Evolutionary conservation across 2,329 filamentous ascomycete genomes (phyloP).

Genomic region (Ceratocystis lukuohia): DNA sequence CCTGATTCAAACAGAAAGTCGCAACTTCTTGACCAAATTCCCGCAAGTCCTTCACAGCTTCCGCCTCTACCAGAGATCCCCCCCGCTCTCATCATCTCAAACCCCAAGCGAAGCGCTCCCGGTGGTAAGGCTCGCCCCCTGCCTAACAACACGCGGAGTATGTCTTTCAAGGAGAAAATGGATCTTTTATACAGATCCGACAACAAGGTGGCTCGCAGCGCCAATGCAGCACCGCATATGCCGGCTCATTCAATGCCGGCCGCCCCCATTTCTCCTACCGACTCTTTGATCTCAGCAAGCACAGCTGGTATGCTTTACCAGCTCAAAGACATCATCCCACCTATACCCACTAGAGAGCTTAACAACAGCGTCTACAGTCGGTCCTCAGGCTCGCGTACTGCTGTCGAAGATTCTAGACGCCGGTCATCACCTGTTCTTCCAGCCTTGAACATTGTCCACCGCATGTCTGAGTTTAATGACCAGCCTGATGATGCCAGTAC

Average conservation of each 20-base stretch:
- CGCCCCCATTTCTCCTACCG: slow-evolving; percentile 9
- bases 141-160: slow-evolving; percentile 42
- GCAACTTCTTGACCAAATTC: slow-evolving; percentile 5
- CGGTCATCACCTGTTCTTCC: slow-evolving; percentile 40
- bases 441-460: slow-evolving; percentile 26
- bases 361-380: not conserved
- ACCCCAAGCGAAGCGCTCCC: not conserved
- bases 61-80: slow-evolving; percentile 39
- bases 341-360: slow-evolving; percentile 21
- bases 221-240: slow-evolving; percentile 23
- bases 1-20: slow-evolving; percentile 35
- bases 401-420: slow-evolving; percentile 28
- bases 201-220: slow-evolving; percentile 17
- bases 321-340: slow-evolving; percentile 24
- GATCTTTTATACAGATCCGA: slow-evolving; percentile 29
- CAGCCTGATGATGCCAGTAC: slow-evolving; percentile 31
- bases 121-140: slow-evolving; percentile 28
- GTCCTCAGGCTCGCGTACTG: slow-evolving; percentile 21
- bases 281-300: slow-evolving; percentile 27
- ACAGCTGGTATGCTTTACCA: slow-evolving; percentile 29
- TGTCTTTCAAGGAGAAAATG: slow-evolving; percentile 47
- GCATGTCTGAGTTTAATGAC: slow-evolving; percentile 28
- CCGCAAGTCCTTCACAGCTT: slow-evolving; percentile 34
- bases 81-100: slow-evolving; percentile 4
- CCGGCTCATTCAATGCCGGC: not conserved